phyloP scores from a whole-genome alignment of 352 stramenopile species.

The Discostella stelligera region DNA sequence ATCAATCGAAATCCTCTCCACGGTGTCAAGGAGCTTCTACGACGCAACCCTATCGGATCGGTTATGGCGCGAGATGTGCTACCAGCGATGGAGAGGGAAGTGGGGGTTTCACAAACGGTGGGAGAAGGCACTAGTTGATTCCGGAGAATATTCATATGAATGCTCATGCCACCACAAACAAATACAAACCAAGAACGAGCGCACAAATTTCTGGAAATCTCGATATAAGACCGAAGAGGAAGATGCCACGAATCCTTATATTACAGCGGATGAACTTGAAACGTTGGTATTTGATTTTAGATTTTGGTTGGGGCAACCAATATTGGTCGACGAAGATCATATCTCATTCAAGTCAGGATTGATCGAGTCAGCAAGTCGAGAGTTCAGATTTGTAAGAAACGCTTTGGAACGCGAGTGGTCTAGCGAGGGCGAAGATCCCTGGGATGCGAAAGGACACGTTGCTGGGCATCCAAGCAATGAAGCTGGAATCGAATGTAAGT shows the following conservation, averaged over 20 bases:
- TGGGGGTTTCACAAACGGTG: constrained; percentile 40
- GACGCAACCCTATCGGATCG: constrained; percentile 17
- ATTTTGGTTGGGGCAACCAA: constrained; percentile 37
- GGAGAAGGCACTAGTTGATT: constrained; percentile 29
- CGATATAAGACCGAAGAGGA: constrained; percentile 34
- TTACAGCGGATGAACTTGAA: constrained; percentile 23
- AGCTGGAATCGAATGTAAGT: constrained; percentile 39
- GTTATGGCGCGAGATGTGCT: constrained; percentile 35
- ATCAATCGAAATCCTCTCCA: constrained; percentile 16
- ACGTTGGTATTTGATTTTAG: constrained; percentile 40
- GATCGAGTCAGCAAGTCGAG: constrained; percentile 21
- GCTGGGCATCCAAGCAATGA: constrained; percentile 32
- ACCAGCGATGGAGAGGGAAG: constrained; percentile 34
- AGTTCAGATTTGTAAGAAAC: constrained; percentile 23
- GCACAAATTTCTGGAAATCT: constrained; percentile 23
- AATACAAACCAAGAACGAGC: neutral
- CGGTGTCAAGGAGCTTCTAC: constrained; percentile 29
- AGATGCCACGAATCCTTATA: constrained; percentile 19
- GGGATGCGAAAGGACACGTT: constrained; percentile 11
- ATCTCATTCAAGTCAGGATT: constrained; percentile 30
- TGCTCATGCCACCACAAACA: too few relatives aligned
- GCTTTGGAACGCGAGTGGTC: neutral
- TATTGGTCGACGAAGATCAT: constrained; percentile 3
- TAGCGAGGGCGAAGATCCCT: neutral
- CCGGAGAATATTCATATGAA: neutral